Evolutionary conservation across 768 basidiomycete genomes (phyloP).

Genomic region (Pleurotus djamor): DNA sequence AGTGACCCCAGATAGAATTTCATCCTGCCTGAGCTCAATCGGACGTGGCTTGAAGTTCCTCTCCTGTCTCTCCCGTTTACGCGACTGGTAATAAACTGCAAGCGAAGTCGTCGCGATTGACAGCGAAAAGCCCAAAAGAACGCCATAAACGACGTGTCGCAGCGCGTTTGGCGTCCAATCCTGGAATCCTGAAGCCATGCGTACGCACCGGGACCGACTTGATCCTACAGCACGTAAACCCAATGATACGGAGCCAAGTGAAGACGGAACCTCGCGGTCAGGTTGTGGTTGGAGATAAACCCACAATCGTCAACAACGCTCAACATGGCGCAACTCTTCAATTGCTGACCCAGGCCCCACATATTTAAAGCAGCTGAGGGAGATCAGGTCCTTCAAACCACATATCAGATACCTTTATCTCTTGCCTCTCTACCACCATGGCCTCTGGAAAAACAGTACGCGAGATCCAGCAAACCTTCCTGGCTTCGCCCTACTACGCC

Average conservation of each 20-base stretch:
- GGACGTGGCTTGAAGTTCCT: conserved; percentile 43
- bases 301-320: background rate
- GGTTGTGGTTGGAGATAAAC: background rate
- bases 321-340: conserved; percentile 5
- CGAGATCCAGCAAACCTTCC: conserved; percentile 51
- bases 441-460: background rate
- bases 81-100: conserved; percentile 47
- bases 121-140: conserved; percentile 75
- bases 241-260: conserved; percentile 5
- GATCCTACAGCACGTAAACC: background rate
- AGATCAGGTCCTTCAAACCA: background rate
- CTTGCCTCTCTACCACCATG: background rate
- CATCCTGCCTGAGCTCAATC: conserved; percentile 73
- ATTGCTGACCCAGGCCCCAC: background rate
- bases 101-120: conserved; percentile 72
- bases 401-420: background rate
- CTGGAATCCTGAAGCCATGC: background rate
- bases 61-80: conserved; percentile 42
- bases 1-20: conserved; percentile 75
- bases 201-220: background rate
- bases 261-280: background rate
- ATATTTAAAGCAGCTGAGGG: background rate
- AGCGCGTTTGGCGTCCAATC: conserved; percentile 28
- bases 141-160: conserved; percentile 36
- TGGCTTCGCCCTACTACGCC: conserved; percentile 63